These are phyloP conservation scores for Aspergillus neoniger DNA, from an alignment of 2,329 filamentous ascomycete genomes.

Conservation along the genomic window DNA sequence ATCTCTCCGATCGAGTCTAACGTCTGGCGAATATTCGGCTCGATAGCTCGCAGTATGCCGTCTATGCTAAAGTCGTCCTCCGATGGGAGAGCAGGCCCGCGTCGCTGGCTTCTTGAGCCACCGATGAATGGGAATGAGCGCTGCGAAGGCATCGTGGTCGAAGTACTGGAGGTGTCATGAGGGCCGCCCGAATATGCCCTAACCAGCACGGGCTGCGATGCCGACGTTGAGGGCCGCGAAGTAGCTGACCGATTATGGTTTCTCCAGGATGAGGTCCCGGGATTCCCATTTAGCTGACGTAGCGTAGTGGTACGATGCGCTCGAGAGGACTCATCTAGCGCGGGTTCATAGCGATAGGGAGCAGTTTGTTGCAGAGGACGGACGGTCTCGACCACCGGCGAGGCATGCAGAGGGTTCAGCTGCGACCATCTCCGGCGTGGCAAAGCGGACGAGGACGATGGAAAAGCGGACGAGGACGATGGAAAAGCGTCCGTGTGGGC, in stretches of 20 bases:
- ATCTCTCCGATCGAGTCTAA: constrained; percentile 66
- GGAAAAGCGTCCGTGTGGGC: constrained; percentile 30
- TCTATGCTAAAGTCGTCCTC: constrained; percentile 59
- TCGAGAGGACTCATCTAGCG: constrained; percentile 35
- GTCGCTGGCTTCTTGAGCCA: constrained; percentile 23
- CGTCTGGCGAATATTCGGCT: constrained; percentile 59
- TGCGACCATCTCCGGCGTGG: constrained; percentile 36
- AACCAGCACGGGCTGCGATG: constrained; percentile 48
- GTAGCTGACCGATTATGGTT: constrained; percentile 20
- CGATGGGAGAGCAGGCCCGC: constrained; percentile 45
- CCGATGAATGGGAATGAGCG: constrained; percentile 34
- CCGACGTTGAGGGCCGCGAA: constrained; percentile 31
- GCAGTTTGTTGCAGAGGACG: constrained; percentile 26
- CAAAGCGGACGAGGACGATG: constrained; percentile 34
- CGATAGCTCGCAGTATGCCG: constrained; percentile 57
- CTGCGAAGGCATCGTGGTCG: constrained; percentile 35
- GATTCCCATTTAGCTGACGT: constrained; percentile 35
- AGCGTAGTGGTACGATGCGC: constrained; percentile 35
- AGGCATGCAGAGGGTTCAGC: constrained; percentile 28
- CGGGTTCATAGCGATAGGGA: constrained; percentile 27
- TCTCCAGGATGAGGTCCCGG: constrained; percentile 29
- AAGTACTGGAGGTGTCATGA: constrained; percentile 28
- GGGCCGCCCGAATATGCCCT: constrained; percentile 45
- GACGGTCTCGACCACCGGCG: constrained; percentile 22
- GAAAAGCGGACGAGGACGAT: constrained; percentile 32